Conservation (phyloP, 306 rosid species). For the Neltuma alba region DNA sequence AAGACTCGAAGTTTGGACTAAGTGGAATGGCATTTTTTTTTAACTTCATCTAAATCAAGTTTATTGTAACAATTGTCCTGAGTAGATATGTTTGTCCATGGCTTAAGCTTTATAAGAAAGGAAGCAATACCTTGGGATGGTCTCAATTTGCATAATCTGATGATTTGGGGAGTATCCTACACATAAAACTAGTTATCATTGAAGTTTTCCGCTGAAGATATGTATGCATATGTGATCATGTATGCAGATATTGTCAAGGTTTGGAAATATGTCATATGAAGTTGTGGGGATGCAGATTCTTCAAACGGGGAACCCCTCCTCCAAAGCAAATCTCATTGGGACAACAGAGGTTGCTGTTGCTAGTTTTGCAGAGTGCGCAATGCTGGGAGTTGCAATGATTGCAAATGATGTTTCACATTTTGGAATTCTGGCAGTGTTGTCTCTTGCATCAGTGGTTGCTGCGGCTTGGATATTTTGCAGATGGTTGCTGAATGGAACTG, state of each 20-base stretch:
- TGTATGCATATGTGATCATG: slow-evolving; percentile 28
- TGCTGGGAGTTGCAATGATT: slow-evolving; percentile 85
- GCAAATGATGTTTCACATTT: slow-evolving; percentile 86
- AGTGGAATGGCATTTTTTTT: slow-evolving; percentile 8
- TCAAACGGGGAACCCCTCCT: slow-evolving; percentile 93
- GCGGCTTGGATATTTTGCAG: slow-evolving; percentile 85
- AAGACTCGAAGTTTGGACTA: background rate
- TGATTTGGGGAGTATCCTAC: background rate
- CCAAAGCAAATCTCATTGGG: slow-evolving; percentile 91
- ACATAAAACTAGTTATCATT: background rate
- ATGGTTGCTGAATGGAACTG: slow-evolving; percentile 91
- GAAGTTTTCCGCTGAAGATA: background rate
- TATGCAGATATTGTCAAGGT: slow-evolving; percentile 79
- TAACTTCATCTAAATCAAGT: background rate
- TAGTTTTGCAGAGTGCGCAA: slow-evolving; percentile 87
- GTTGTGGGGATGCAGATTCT: slow-evolving; percentile 94
- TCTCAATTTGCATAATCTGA: slow-evolving; percentile 17
- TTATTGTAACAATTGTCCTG: no score
- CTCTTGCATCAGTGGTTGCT: slow-evolving; percentile 84
- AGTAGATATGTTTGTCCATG: background rate
- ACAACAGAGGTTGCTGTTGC: slow-evolving; percentile 94
- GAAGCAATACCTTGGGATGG: background rate
- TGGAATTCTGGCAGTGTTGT: slow-evolving; percentile 72
- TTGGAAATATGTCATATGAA: slow-evolving; percentile 96
- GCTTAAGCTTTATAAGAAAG: background rate